phyloP scores from a whole-genome alignment of 2,329 filamentous ascomycete genomes.

The Fusarium euwallaceae region DNA sequence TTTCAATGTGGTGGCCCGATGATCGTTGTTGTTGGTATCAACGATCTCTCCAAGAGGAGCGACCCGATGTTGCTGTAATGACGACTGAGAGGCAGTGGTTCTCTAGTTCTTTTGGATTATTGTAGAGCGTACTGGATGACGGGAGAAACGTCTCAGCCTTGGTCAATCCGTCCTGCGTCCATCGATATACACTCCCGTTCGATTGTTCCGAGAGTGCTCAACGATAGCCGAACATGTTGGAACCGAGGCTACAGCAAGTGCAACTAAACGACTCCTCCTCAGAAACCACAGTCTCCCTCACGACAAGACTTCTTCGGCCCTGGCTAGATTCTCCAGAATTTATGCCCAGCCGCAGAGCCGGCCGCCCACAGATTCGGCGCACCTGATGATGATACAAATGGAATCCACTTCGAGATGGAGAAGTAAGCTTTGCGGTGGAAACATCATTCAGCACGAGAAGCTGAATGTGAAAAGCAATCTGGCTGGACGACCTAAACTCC shows the following conservation, averaged over 20 bases:
- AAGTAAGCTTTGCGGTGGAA: background rate
- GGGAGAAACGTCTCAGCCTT: too few relatives aligned
- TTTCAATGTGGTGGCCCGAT: background rate
- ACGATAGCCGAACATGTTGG: background rate
- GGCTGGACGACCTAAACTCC: background rate
- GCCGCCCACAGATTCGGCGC: background rate
- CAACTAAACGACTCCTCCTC: background rate
- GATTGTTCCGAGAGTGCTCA: too few relatives aligned
- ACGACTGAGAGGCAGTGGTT: too few relatives aligned
- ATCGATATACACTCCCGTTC: too few relatives aligned
- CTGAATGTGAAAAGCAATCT: background rate
- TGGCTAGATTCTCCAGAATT: background rate
- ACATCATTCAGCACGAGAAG: background rate
- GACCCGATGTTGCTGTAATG: too few relatives aligned
- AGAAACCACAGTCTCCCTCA: background rate
- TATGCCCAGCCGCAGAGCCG: background rate
- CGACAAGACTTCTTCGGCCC: background rate
- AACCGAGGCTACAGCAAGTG: background rate
- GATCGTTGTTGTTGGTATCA: too few relatives aligned
- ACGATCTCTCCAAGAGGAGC: too few relatives aligned
- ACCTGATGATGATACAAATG: background rate
- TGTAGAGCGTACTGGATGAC: too few relatives aligned
- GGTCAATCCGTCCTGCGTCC: too few relatives aligned
- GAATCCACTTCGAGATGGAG: background rate
- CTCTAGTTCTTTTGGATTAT: too few relatives aligned